Percentiles rank a stretch among this genome's conserved stretches.
These are phyloP conservation scores for Flaveria ramosissima DNA, from an alignment of 129 eudicot genomes.

Conservation along the genomic window DNA sequence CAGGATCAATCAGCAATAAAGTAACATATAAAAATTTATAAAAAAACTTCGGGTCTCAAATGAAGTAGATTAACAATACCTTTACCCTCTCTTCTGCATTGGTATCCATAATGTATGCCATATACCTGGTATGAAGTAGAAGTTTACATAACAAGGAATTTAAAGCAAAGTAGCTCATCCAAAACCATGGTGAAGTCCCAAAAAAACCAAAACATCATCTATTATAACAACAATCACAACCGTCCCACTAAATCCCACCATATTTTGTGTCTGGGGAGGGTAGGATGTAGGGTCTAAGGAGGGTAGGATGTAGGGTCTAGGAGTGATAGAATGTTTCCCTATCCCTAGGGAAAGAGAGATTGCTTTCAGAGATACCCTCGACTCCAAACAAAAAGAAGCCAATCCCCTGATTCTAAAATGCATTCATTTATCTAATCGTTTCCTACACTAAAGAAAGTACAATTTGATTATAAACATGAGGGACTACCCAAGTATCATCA, in stretches of 20 bases:
- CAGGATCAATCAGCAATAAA: background rate
- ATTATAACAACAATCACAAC: no score
- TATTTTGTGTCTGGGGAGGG: no score
- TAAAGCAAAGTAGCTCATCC: background rate
- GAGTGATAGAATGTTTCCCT: no score
- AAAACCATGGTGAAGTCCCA: background rate
- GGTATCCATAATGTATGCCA: slow-evolving; percentile 98
- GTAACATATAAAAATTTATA: background rate
- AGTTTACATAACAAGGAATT: background rate
- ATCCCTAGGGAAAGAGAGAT: no score
- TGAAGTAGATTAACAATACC: slow-evolving; percentile 43
- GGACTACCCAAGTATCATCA: background rate
- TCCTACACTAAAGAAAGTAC: background rate
- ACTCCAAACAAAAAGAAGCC: background rate
- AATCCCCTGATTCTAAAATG: background rate
- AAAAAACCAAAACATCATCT: no score
- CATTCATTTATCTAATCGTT: background rate
- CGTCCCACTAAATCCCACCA: no score
- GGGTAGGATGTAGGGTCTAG: no score
- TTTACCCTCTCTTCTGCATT: slow-evolving; percentile 89
- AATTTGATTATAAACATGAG: background rate
- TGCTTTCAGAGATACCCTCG: no score
- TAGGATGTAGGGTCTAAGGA: no score
- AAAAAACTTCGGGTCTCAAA: background rate
- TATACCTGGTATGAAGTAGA: slow-evolving; percentile 54